A percentile compares a stretch with the other conserved stretches of the same genome.
phyloP scores from a whole-genome alignment of 768 basidiomycete genomes.

The Russula sp. region DNA sequence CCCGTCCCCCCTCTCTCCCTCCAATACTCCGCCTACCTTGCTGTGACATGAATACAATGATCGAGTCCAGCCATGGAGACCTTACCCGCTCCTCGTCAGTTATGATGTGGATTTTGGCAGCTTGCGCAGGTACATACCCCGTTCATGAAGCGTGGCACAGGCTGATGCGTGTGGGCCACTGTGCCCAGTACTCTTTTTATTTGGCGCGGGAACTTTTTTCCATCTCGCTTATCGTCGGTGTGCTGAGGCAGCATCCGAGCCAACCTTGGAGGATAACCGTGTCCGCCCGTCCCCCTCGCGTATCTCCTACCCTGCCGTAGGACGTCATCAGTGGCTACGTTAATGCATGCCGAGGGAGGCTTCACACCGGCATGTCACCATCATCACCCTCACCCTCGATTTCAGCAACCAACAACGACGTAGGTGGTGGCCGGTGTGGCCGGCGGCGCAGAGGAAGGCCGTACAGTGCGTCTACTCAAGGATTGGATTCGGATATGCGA shows the following conservation, averaged over 20 bases:
- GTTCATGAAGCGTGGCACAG: neutral
- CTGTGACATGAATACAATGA: neutral
- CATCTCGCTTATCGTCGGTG: slow-evolving; percentile 1
- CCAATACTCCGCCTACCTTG: neutral
- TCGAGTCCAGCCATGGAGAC: neutral
- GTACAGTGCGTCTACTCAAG: neutral
- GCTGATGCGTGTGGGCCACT: neutral
- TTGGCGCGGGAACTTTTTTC: slow-evolving; percentile 7
- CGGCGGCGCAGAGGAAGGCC: neutral
- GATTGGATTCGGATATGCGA: neutral
- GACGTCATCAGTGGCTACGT: neutral
- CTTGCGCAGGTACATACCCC: neutral
- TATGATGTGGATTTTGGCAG: neutral
- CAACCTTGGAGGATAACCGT: neutral
- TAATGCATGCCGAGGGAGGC: neutral
- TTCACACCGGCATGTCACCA: neutral
- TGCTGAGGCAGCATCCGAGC: neutral
- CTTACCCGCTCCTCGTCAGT: neutral
- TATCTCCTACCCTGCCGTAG: slow-evolving; percentile 3
- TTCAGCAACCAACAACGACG: neutral
- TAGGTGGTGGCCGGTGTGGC: neutral
- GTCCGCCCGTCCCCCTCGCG: neutral
- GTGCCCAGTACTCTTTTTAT: neutral
- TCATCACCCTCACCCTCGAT: neutral
- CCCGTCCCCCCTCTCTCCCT: neutral